A percentile compares a stretch with the other conserved stretches of the same genome.
phyloP scores from a whole-genome alignment of 148 eudicot genomes.

The Nepenthes mirabilis region DNA sequence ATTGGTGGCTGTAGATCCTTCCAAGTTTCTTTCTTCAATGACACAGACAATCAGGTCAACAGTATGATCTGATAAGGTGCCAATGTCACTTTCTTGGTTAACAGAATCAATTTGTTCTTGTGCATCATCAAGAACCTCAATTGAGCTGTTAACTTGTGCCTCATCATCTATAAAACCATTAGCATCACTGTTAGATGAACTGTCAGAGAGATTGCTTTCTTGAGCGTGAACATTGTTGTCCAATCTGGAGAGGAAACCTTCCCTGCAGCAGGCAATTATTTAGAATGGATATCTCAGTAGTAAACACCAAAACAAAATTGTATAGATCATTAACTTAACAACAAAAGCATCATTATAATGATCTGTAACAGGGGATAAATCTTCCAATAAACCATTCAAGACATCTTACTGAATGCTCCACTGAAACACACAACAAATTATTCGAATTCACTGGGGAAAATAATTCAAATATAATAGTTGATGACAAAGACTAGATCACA shows the following conservation, averaged over 20 bases:
- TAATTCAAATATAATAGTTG: too few relatives aligned
- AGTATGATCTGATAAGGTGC: neutral
- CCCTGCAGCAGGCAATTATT: constrained; percentile 37
- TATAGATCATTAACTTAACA: too few relatives aligned
- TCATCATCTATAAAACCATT: constrained; percentile 17
- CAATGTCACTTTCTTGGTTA: constrained; percentile 15
- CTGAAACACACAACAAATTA: too few relatives aligned
- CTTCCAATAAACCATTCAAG: too few relatives aligned
- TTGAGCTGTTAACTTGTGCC: constrained; percentile 20
- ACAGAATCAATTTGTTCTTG: constrained; percentile 19
- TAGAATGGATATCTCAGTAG: neutral
- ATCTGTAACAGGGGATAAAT: too few relatives aligned
- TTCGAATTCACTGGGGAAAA: too few relatives aligned
- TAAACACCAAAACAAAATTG: neutral
- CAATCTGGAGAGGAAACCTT: constrained; percentile 67
- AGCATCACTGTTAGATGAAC: constrained; percentile 23
- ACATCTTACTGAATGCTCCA: too few relatives aligned
- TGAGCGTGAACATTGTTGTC: constrained; percentile 30
- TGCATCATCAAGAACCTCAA: constrained; percentile 17
- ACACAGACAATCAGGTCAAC: neutral
- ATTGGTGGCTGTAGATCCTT: constrained; percentile 2
- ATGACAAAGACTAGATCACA: too few relatives aligned
- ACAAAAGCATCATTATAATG: neutral
- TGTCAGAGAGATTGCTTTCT: constrained; percentile 21
- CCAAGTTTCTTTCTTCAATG: neutral